A percentile compares a stretch with the other conserved stretches of the same genome.
Conservation (phyloP, 148 eudicot species). For the Arbutus unedo region DNA sequence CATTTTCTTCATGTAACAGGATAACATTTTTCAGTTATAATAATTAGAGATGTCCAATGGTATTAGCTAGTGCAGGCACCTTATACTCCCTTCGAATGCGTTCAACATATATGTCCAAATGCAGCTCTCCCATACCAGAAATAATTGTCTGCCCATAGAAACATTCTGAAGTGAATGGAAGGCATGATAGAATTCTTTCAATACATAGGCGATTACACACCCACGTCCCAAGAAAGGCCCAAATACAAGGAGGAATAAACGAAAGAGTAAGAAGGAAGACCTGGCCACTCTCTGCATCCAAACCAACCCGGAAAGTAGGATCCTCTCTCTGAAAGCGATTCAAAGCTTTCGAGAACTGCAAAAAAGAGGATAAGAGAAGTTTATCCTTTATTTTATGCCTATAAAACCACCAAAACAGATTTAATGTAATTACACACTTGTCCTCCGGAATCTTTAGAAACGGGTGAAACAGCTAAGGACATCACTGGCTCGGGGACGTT, state of each 20-base stretch:
- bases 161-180: slow-evolving; percentile 13
- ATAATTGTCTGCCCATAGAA: slow-evolving; percentile 70
- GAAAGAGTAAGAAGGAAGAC: slow-evolving; percentile 19
- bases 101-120: slow-evolving; percentile 92
- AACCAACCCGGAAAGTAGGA: slow-evolving; percentile 96
- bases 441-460: slow-evolving; percentile 91
- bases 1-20: neutral
- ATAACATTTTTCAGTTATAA: neutral
- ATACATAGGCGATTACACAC: neutral
- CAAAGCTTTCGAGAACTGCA: slow-evolving; percentile 95
- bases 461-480: slow-evolving; percentile 92
- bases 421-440: slow-evolving; percentile 56
- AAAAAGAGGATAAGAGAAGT: slow-evolving; percentile 14
- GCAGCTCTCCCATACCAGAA: slow-evolving; percentile 98
- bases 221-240: neutral
- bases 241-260: neutral
- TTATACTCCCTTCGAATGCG: slow-evolving; percentile 91
- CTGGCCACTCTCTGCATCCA: slow-evolving; percentile 92
- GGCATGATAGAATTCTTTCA: neutral
- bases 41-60: neutral
- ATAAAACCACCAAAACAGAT: neutral
- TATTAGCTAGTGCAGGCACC: slow-evolving; percentile 34
- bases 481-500: slow-evolving; percentile 97
- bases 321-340: slow-evolving; percentile 98
- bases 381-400: neutral